Percentiles rank a stretch among this genome's conserved stretches.
These are phyloP conservation scores for Suillus spraguei DNA, from an alignment of 768 basidiomycete genomes.

Conservation along the genomic window DNA sequence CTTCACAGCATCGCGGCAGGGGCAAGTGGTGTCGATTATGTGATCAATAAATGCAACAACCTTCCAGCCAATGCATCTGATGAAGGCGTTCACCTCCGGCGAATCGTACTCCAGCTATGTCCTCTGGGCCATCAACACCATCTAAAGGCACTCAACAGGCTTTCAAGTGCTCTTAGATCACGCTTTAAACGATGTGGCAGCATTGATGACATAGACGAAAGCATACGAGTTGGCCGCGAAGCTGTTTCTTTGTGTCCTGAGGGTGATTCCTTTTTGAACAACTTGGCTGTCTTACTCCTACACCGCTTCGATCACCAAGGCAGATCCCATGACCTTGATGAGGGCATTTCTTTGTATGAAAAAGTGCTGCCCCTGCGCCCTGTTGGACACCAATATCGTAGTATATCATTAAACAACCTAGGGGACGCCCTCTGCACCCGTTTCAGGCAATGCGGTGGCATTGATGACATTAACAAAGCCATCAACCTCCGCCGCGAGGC, in stretches of 20 bases:
- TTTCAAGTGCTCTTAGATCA: fast-evolving
- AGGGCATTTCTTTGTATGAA: background rate
- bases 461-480: background rate
- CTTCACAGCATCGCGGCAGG: background rate
- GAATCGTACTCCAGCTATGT: background rate
- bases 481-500: background rate
- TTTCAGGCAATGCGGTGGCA: fast-evolving
- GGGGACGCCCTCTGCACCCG: fast-evolving
- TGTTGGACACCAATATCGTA: background rate
- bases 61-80: background rate
- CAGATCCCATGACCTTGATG: background rate
- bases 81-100: background rate
- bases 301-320: background rate
- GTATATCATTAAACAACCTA: background rate
- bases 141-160: background rate
- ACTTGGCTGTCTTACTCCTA: background rate
- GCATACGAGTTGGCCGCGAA: background rate
- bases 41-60: background rate
- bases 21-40: background rate
- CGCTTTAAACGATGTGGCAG: background rate
- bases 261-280: background rate
- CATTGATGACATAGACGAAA: background rate
- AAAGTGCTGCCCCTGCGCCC: background rate
- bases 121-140: background rate
- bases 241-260: background rate